These are phyloP conservation scores for Umbilicus rupestris DNA, from an alignment of 164 flowering plant species.

Conservation along the genomic window DNA sequence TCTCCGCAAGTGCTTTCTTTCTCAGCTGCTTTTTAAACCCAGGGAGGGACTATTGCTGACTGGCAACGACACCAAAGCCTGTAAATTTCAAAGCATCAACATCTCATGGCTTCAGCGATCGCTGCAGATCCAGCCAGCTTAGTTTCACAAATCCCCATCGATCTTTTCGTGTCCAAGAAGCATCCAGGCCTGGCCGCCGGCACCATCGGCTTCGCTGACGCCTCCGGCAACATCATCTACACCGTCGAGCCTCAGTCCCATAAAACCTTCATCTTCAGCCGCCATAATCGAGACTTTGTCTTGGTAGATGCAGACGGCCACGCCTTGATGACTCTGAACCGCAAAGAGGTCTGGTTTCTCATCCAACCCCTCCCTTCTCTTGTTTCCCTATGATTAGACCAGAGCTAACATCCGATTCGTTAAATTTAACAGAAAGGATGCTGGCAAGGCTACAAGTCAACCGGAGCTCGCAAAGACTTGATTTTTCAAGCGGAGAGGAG, in stretches of 20 bases:
- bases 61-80: background rate
- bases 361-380: background rate
- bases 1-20: background rate
- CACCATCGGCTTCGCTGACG: constrained; percentile 10
- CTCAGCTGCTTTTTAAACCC: constrained; percentile 1
- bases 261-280: background rate
- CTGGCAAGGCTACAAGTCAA: constrained; percentile 48
- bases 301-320: background rate
- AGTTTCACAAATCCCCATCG: constrained; percentile 9
- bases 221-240: constrained; percentile 10
- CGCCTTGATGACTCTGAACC: background rate
- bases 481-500: constrained; percentile 34
- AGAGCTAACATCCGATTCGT: background rate
- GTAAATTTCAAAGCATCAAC: background rate
- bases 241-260: background rate
- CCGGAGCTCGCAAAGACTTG: constrained; percentile 24
- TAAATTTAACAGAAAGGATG: constrained; percentile 27
- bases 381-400: background rate
- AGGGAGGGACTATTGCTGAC: background rate
- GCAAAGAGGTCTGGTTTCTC: background rate
- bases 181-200: constrained; percentile 12
- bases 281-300: background rate
- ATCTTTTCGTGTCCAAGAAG: constrained; percentile 11
- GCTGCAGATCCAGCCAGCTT: constrained; percentile 6
- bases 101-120: background rate